Evolutionary conservation across 208 protist genomes (phyloP), one percentile per base, ranked within the genome.

Genomic region (Trypanosoma theileri): DNA sequence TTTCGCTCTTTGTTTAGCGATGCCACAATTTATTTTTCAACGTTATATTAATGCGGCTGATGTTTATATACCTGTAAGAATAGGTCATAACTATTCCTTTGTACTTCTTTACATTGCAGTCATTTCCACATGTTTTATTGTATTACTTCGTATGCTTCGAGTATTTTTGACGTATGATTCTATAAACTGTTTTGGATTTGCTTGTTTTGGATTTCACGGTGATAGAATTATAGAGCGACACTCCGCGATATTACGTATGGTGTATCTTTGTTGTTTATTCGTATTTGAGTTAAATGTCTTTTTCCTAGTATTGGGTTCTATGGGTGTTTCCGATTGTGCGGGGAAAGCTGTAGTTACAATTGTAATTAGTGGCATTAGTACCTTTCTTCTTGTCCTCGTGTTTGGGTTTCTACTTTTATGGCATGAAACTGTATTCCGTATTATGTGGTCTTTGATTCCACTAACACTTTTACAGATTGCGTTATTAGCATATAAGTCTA

Each of bases 11-110:
- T 76, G 69, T 58, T 81, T 88, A 19, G 81, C 77, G 50, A 79
- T 88, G 59, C 85, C 88, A 8, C 88, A 94, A 75, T 63, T 82
- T 58, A 84, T 93, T 41, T 75, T 68, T 35, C 85, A 92, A 74
- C 66, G 59, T 17, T 88, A 84, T 72, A 71, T 86, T 72, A 78
- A 51, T 51, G 71, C 65, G 66, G 73, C 28, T 54, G 60, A 17
- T 10, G n/a, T 50, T n/a, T 45, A 24, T 35, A 53, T 66, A 13
- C n/a, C 50, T 4, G 0, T 40, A 0, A 3, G 46, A 28, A 58
- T 44, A 58, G 58, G 45, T 24, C 26, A 72, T 8, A 46, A 41
- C 21, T 79, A 69, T 67, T 45, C 63, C n/a, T 75, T 67, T 57
- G 26, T 0, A 3, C 46, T 94, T 42, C 71, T 94, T 14, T 35